Evolutionary conservation across 2,329 filamentous ascomycete genomes (phyloP).

Genomic region (Cordyceps sp.): DNA sequence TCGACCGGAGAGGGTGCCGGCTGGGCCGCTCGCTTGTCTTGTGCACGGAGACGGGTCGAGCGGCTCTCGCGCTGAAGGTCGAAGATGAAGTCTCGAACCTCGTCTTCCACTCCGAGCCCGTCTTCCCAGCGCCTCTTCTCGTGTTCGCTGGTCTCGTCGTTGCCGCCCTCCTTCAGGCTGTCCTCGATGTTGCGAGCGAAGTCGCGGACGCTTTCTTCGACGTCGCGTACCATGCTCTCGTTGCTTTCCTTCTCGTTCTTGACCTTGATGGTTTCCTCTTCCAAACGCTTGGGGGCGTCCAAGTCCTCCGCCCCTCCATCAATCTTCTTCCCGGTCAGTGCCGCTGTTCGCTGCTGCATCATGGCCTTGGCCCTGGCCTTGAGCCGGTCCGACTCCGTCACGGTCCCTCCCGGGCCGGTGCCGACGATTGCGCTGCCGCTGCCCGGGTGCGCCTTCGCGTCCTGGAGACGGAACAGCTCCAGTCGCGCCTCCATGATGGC

Average conservation of each 20-base stretch:
- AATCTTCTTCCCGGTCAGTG: constrained; percentile 70
- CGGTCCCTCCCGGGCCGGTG: constrained; percentile 74
- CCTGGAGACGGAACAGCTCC: constrained; percentile 83
- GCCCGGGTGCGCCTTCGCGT: constrained; percentile 79
- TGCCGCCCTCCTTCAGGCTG: constrained; percentile 64
- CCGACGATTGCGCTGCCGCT: constrained; percentile 71
- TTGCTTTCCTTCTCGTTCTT: constrained; percentile 82
- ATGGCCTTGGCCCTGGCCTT: constrained; percentile 93
- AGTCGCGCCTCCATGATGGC: constrained; percentile 82
- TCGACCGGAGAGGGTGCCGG: constrained; percentile 22
- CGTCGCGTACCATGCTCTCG: constrained; percentile 89
- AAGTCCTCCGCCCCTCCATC: constrained; percentile 53
- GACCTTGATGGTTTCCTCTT: constrained; percentile 71
- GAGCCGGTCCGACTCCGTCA: constrained; percentile 86
- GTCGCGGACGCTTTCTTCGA: constrained; percentile 87
- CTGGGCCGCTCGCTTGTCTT: constrained; percentile 34
- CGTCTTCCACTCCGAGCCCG: constrained; percentile 86
- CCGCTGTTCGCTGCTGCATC: constrained; percentile 96
- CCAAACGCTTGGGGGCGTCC: constrained; percentile 68
- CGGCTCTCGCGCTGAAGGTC: constrained; percentile 81
- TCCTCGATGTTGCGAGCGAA: constrained; percentile 77
- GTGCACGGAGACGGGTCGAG: constrained; percentile 48
- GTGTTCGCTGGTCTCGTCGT: constrained; percentile 66
- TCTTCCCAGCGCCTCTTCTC: constrained; percentile 93
- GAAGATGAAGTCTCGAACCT: constrained; percentile 95